These are phyloP conservation scores for Conringia planisiliqua DNA, from an alignment of 345 rosid species.

Conservation along the genomic window DNA sequence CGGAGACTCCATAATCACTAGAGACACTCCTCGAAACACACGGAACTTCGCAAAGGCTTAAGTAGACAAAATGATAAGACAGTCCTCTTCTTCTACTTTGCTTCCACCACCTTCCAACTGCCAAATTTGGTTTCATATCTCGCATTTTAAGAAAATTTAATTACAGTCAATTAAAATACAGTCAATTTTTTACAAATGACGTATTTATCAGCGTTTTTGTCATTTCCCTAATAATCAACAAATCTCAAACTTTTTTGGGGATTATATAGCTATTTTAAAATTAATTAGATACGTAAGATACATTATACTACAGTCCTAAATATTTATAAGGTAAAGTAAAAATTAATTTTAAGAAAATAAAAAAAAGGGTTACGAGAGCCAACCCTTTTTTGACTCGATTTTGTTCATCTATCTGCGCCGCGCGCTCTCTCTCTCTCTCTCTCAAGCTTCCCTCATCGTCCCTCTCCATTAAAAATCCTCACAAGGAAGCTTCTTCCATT, in stretches of 20 bases:
- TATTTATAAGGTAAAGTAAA: too few relatives aligned
- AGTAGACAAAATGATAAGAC: background rate
- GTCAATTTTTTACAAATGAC: background rate
- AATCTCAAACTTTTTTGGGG: too few relatives aligned
- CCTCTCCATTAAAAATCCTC: background rate
- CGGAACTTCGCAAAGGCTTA: background rate
- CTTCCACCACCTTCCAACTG: background rate
- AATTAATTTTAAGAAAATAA: background rate
- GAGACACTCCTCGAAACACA: too few relatives aligned
- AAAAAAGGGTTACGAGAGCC: background rate
- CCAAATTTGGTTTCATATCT: background rate
- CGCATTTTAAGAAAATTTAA: background rate
- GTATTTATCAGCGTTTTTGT: background rate
- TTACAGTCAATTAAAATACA: too few relatives aligned
- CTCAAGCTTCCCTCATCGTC: background rate
- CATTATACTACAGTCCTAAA: too few relatives aligned
- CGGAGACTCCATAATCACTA: slow-evolving; percentile 57
- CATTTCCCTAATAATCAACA: background rate
- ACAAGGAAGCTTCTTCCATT: slow-evolving; percentile 7
- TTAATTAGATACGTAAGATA: background rate
- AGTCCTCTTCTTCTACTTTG: background rate
- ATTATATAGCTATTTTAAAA: too few relatives aligned
- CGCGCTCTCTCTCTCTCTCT: slow-evolving; percentile 7
- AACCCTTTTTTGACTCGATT: background rate
- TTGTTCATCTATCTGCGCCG: slow-evolving; percentile 25